Base-by-base conservation (phyloP, 345 rosid genomes). In the Pugionium cornutum region DNA sequence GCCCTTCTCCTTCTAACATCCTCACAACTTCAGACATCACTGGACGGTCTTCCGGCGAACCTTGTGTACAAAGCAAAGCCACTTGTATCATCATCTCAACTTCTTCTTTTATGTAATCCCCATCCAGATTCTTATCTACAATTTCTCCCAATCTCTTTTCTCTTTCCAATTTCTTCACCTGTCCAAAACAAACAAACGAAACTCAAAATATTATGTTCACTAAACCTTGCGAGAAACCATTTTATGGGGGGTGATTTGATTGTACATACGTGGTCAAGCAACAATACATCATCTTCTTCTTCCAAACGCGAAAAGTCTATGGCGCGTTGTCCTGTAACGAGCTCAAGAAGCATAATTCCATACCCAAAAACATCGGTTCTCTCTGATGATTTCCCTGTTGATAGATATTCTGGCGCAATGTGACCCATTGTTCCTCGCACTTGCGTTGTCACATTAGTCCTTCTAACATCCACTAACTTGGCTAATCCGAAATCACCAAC, bases 321-420 rank as follows among this genome's bases (percentile, higher is more conserved):
- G 0, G 98, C 98, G 0, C 98, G 85, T 76, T 92, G 98, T 50
- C 98, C 98, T n/a, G 98, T 92, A 44, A 92, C 98, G n/a, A 92
- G 89, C 84, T 92, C 98, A 42, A 92, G 83, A 67, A 92, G 94
- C 96, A 84, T 82, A 43, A 92, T 89, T 26, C 99, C 18, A 18
- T 18, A 18, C 18, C 18, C 18, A 18, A 18, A 18, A 18, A 18
- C 18, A 18, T 18, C 18, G 4, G 99, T 90, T 72, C 92, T 80
- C 72, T 88, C 97, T 1, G 99, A 94, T 45, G 99, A 94, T 65
- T 85, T 94, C 43, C 99, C 99, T 1, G 96, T 94, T 49, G 99
- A 94, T 76, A 90, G 74, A 78, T 88, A 18, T 18, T 18, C 18
- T 18, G 18, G 18, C 0, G 18, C 18, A 18, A 18, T 18, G 18